Evolutionary conservation across 768 basidiomycete genomes (phyloP), one percentile per base, ranked within the genome.

Genomic region (Postia placenta): DNA sequence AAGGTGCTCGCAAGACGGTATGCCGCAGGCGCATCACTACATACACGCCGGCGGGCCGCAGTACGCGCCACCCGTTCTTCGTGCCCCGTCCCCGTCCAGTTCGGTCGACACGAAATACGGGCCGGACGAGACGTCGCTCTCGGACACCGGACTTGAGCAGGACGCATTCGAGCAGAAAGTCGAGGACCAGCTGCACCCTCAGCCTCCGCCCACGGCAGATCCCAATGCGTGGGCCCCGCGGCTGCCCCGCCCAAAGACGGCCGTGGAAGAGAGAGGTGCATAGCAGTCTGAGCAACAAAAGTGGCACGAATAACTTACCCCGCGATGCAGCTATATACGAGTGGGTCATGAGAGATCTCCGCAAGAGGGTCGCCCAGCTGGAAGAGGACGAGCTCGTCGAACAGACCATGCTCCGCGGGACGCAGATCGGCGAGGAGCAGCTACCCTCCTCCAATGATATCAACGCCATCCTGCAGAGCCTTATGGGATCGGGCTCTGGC

Each of bases 91-190:
- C 2, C 75, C 74, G 25, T 70, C 71, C 6, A 73, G 70, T 44
- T 73, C 74, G 12, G 65, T 76, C 42, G 74, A 70, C 30, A 75
- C 74, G 36, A 64, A 69, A n/a, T 75, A 75, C 26, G 72, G 68
- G 5, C 63, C 62, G 14, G 75, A 76, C 55, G 71, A 74, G 53
- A 74, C 75, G n/a, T 57, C 56, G 30, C 60, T 60, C n/a, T 67
- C 67, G 3, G 74, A 76, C 48, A 51, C 51, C n/a, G 66, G 65
- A 50, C 59, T 75, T 33, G 60, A 62, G 40, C 60, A 68, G 42
- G 61, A 67, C 48, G 67, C 62, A 2, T 73, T 76, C 49, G 64
- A 62, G 35, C 52, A 60, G 42, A 73, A 66, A 50, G 65, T 66
- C 53, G 60, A 64, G 42, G 61, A 62, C 22, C 56, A 58, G 42